These are phyloP conservation scores for Tolypocladium amazonense DNA, from an alignment of 2,329 filamentous ascomycete species.

Conservation along the genomic window DNA sequence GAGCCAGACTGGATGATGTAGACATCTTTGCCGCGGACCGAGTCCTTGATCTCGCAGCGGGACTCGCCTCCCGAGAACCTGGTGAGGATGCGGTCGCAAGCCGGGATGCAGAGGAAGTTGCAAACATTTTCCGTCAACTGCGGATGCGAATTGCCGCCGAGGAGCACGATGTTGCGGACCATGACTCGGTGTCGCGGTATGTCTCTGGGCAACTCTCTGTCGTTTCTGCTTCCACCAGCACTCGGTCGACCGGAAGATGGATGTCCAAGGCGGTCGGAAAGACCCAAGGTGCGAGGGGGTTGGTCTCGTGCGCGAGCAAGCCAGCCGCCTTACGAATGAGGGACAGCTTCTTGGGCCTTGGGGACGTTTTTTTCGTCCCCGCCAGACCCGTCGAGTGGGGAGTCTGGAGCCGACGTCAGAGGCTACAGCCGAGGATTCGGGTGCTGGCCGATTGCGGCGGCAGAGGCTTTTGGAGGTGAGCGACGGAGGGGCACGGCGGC, in stretches of 20 bases:
- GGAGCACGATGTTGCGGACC: constrained; percentile 91
- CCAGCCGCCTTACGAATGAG: not conserved
- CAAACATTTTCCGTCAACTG: constrained; percentile 78
- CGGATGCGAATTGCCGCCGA: constrained; percentile 89
- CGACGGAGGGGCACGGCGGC: not conserved
- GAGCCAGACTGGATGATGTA: constrained; percentile 95
- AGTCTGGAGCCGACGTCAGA: constrained; percentile 6
- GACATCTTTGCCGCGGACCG: constrained; percentile 94
- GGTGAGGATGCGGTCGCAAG: constrained; percentile 69
- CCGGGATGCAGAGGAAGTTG: constrained; percentile 77
- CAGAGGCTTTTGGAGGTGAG: not conserved
- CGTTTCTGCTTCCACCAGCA: not conserved
- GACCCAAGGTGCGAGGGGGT: not conserved
- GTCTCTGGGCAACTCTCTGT: not conserved
- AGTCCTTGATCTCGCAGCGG: constrained; percentile 90
- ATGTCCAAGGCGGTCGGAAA: not conserved
- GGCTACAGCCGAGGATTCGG: constrained; percentile 3
- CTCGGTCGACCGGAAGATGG: not conserved
- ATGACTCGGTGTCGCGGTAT: constrained; percentile 34
- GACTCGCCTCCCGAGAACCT: constrained; percentile 97
- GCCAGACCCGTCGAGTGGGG: constrained; percentile 4
- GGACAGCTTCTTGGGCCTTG: constrained; percentile 1
- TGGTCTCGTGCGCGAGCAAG: not conserved
- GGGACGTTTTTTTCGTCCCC: constrained; percentile 6
- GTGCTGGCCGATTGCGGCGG: constrained; percentile 4